Evolutionary conservation across 495 filamentous ascomycete species (phyloP).

Genomic region (Xylaria bambusicola): DNA sequence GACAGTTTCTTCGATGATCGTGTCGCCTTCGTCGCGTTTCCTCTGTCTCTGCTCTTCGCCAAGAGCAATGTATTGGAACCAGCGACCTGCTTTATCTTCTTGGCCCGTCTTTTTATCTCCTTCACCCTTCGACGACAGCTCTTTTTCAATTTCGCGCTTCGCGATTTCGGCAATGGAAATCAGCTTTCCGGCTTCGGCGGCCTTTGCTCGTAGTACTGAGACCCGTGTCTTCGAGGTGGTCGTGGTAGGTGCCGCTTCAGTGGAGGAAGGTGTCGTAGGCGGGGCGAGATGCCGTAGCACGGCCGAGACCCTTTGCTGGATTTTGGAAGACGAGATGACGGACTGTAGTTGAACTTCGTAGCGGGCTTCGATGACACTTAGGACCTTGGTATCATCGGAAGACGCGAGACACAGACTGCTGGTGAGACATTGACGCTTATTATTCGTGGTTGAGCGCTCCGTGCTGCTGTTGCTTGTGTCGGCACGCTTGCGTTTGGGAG

Average conservation of each 20-base stretch:
- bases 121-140: constrained; percentile 8
- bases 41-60: constrained; percentile 25
- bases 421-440: constrained; percentile 27
- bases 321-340: constrained; percentile 58
- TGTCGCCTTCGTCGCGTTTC: constrained; percentile 24
- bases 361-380: constrained; percentile 27
- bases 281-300: constrained; percentile 43
- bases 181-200: constrained; percentile 56
- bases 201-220: constrained; percentile 53
- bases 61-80: constrained; percentile 64
- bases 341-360: constrained; percentile 46
- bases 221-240: constrained; percentile 26
- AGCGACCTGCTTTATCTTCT: constrained; percentile 24
- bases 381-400: constrained; percentile 22
- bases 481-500: constrained; percentile 29
- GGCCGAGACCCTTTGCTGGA: constrained; percentile 53
- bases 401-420: constrained; percentile 24
- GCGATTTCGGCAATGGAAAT: constrained; percentile 66
- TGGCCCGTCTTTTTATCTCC: background rate
- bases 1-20: constrained; percentile 43
- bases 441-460: constrained; percentile 1
- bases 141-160: constrained; percentile 58
- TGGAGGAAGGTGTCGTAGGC: constrained; percentile 11
- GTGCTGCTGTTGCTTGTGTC: constrained; percentile 19
- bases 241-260: constrained; percentile 31